Base-by-base conservation (phyloP, 441 rosid genomes). In the Theobroma grandiflorum region DNA sequence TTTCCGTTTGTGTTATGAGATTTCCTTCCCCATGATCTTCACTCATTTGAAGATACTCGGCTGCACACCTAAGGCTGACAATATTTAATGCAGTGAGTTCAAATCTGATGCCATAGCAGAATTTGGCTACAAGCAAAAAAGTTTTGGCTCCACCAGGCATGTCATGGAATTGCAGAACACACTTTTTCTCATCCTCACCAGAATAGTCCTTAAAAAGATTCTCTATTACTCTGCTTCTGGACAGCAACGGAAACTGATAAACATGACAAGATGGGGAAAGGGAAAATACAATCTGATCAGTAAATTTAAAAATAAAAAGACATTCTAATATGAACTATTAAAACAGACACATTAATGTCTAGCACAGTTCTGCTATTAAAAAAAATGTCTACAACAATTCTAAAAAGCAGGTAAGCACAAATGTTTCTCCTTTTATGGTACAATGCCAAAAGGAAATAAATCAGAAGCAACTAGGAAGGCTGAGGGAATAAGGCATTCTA, bases 221-320 rank as follows among this genome's bases (percentile, higher is more conserved):
- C 84, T 87, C 94, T 10, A 96, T 85, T 35, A 88, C 81, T 75
- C 88, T 86, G 84, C 99, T 96, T 87, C 95, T 89, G 22, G 98
- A 95, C 67, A 96, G 88, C 91, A 96, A 79, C 0, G 99, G 99
- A 83, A 96, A 95, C 99, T 94, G 84, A 18, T 50, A 33, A 77
- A 86, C 58, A 68, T 26, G 45, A 47, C n/a, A 80, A 59, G 57
- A 53, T 50, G 58, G 71, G 22, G 45, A 6, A 65, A 52, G 15
- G 40, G n/a, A 45, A 66, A 78, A 40, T 1, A 14, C 26, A 53
- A 45, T 55, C 77, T 35, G 52, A 50, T 57, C 12, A 35, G 47
- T 50, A 73, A 80, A 61, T 18, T 72, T 38, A 59, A 26, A 26
- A 26, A 26, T 0, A 26, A 26, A 26, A 26, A 26, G 31, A 26